Base-by-base conservation (phyloP, 139 green algal species). In the Chlorella sorokiniana region DNA sequence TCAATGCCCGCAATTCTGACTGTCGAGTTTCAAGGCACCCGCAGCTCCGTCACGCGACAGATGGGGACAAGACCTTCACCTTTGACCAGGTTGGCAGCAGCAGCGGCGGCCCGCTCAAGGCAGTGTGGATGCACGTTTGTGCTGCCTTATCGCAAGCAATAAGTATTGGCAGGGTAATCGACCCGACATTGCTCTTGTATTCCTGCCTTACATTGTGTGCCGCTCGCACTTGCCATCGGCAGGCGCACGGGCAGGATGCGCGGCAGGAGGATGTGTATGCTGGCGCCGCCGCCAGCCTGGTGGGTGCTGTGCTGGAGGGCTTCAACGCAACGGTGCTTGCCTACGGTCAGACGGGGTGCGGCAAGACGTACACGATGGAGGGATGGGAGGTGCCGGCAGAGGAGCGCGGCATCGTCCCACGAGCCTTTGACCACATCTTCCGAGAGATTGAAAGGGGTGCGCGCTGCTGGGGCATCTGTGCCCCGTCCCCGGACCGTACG, bases 341-440 rank as follows among this genome's bases (percentile, higher is more conserved):
- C 18, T 94, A 94, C 62, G 88, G 90, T 2, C 70, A 77, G 38
- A 91, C 89, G 1, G 78, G 78, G n/a, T 69, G 44, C 0, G 93
- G 93, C 79, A 97, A 97, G 84, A 97, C 94, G 0, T 92, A 91
- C 88, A 97, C 94, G 2, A 96, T 97, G 93, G 94, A 97, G 85
- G 94, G 94, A 8, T 37, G 25, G 81, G 76, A 56, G 70, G 86
- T 84, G 18, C 81, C 79, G 20, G 65, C 81, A 2, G 69, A 87
- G 31, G 44, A 87, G 54, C 85, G 92, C 3, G 95, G 95, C 79
- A 96, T 98, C 89, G 97, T 98, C 59, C 93, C 94, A 2, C 89
- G 95, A 37, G 93, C 94, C 11, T 93, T 98, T 63, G 93, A 98
- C 56, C 94, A 98, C 84, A 94, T 98, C 35, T 98, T 98, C 83